Conservation (phyloP, 2,329 filamentous ascomycete genomes). For the Aspergillus oerlinghausenensis region DNA sequence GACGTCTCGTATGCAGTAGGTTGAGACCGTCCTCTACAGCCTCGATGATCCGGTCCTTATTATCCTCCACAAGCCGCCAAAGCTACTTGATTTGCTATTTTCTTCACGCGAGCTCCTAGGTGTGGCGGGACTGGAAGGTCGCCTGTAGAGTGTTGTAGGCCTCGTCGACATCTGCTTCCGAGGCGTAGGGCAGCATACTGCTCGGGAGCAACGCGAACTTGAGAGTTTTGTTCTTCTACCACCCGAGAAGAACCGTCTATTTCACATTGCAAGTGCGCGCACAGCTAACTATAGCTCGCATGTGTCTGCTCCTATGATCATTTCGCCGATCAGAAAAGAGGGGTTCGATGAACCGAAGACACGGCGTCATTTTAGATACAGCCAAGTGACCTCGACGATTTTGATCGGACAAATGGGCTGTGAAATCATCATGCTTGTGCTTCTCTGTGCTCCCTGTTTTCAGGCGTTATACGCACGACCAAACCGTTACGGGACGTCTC, state of each 20-base stretch:
- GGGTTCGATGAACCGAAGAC: background rate
- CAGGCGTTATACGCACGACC: too few relatives aligned
- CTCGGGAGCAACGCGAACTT: background rate
- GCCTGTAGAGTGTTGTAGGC: constrained; percentile 10
- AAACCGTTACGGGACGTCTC: background rate
- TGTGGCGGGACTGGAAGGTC: constrained; percentile 29
- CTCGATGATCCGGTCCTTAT: constrained; percentile 29
- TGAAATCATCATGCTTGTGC: background rate
- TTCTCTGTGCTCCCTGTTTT: background rate
- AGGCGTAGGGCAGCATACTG: background rate
- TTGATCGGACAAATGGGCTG: background rate
- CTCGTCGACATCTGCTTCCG: background rate
- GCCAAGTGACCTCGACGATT: background rate
- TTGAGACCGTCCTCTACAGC: constrained; percentile 35
- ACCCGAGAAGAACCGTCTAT: background rate
- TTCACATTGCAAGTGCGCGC: background rate
- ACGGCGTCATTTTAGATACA: background rate
- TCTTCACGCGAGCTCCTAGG: constrained; percentile 37
- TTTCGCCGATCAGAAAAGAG: background rate
- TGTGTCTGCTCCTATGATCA: background rate
- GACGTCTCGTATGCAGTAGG: constrained; percentile 30
- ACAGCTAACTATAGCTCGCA: background rate
- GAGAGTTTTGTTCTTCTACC: background rate
- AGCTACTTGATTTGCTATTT: constrained; percentile 41
- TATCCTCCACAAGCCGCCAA: constrained; percentile 42